Evolutionary conservation across 169 alveolate genomes (phyloP).

Genomic region (Babesia ovata): DNA sequence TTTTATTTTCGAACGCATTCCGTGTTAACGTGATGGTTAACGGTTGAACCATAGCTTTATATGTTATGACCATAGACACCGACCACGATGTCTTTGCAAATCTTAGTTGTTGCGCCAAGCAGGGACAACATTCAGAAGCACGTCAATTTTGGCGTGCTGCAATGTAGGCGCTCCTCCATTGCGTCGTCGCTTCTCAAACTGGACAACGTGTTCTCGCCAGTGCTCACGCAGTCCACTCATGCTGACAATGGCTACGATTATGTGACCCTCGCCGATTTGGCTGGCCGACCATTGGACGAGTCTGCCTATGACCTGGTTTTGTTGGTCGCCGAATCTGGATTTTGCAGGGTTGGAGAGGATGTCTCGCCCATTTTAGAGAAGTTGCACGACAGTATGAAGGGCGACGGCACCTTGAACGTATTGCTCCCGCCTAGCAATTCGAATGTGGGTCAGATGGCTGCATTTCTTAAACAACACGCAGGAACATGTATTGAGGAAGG

Average conservation of each 20-base stretch:
- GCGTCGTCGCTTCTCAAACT: constrained; percentile 39
- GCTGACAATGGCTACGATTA: constrained; percentile 12
- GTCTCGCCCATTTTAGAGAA: constrained; percentile 33
- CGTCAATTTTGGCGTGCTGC: not conserved
- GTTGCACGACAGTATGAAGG: constrained; percentile 33
- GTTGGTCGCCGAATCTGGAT: constrained; percentile 17
- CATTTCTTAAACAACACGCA: not conserved
- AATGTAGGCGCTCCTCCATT: not conserved
- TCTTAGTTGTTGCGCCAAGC: constrained; percentile 14
- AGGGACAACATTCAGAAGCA: constrained; percentile 23
- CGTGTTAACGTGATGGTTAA: not conserved
- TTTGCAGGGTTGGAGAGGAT: constrained; percentile 38
- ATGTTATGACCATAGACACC: not conserved
- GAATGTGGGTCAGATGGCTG: not conserved
- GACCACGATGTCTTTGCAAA: constrained; percentile 1
- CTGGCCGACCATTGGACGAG: not conserved
- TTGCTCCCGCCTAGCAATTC: constrained; percentile 13
- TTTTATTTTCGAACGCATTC: too few relatives aligned
- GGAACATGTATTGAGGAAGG: constrained; percentile 46
- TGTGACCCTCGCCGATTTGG: not conserved
- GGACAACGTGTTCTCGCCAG: constrained; percentile 19
- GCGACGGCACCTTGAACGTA: constrained; percentile 45
- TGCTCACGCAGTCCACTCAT: constrained; percentile 1
- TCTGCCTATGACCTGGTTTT: constrained; percentile 29
- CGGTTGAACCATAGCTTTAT: not conserved